phyloP scores from a whole-genome alignment of 352 stramenopile species.

The Globisporangium uncinulatum region DNA sequence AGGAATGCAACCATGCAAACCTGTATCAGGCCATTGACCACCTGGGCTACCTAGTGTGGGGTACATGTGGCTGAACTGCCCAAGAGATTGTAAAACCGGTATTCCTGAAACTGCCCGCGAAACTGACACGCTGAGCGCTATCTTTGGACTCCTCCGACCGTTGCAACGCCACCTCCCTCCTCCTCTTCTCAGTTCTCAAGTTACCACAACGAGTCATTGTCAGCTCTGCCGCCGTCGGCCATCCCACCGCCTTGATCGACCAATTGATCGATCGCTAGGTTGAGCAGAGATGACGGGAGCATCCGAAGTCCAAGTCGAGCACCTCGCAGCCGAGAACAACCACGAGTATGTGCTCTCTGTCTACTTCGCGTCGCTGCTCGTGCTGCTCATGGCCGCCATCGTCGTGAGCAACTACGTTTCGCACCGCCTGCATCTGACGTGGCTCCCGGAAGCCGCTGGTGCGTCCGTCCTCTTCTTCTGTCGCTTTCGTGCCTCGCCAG shows the following conservation, averaged over 20 bases:
- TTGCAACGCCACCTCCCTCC: too few species aligned
- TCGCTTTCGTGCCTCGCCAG: background rate
- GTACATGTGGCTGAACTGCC: too few species aligned
- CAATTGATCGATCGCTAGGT: too few species aligned
- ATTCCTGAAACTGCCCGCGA: too few species aligned
- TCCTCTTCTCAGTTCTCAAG: too few species aligned
- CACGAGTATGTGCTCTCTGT: conserved; percentile 75
- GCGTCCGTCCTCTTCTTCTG: conserved; percentile 3
- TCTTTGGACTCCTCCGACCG: too few species aligned
- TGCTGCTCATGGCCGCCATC: conserved; percentile 72
- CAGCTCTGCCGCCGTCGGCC: too few species aligned
- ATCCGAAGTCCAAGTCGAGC: conserved; percentile 28
- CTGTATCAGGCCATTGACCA: background rate
- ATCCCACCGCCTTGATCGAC: too few species aligned
- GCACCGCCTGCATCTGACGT: conserved; percentile 73
- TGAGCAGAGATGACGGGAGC: conserved; percentile 12
- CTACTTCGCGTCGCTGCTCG: conserved; percentile 69
- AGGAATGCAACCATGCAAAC: background rate
- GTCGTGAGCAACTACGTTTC: conserved; percentile 75
- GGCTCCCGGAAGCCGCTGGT: conserved; percentile 63
- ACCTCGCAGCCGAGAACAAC: conserved; percentile 45
- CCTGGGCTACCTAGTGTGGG: too few species aligned
- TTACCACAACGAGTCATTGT: too few species aligned
- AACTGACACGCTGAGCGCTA: too few species aligned
- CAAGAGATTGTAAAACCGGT: too few species aligned